Evolutionary conservation across 345 rosid genomes (phyloP), one percentile per base, ranked within the genome.

Genomic region (Sisymbrium altissimum): DNA sequence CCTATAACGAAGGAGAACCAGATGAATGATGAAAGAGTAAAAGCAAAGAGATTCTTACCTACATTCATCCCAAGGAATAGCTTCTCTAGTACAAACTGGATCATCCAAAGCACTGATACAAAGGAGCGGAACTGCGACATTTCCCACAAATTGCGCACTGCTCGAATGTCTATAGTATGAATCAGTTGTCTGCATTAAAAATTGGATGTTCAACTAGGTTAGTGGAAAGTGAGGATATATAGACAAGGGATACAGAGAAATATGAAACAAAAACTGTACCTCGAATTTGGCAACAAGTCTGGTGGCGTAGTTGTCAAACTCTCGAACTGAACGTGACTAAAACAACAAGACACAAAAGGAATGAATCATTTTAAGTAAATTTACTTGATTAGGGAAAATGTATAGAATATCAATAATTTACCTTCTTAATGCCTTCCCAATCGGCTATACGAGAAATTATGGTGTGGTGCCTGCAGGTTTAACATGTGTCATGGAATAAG

Each of bases 1-100:
- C 18, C 36, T 30, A 29, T 17, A 64, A 45, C 9, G 11, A 52
- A 41, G 15, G 33, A 21, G 54, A 15, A 29, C 35, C 32, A 52
- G 62, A 61, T 53, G 32, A 56, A 4, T 43, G 44, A 41, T 62
- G 13, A 32, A 43, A 48, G 39, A 27, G 64, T 18, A 19, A 68
- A 41, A 41, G 58, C 33, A 66, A 72, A 58, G 30, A 25, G 46
- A 50, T 17, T 27, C 27, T n/a, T 64, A 89, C 98, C 97, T 86
- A 90, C 97, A 93, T 81, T 93, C 98, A 76, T 93, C 98, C 94
- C 91, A 89, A 21, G 96, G 97, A 82, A 91, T 91, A 69, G 98
- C 94, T 89, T 93, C 98, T 59, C 69, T 80, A 1, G 98, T 89
- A 77, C 98, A 93, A 59, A 93, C 82, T 12, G 97, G 98, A 81